These are phyloP conservation scores for Ceratocystis papillata DNA, from an alignment of 2,329 filamentous ascomycete genomes.

Conservation along the genomic window DNA sequence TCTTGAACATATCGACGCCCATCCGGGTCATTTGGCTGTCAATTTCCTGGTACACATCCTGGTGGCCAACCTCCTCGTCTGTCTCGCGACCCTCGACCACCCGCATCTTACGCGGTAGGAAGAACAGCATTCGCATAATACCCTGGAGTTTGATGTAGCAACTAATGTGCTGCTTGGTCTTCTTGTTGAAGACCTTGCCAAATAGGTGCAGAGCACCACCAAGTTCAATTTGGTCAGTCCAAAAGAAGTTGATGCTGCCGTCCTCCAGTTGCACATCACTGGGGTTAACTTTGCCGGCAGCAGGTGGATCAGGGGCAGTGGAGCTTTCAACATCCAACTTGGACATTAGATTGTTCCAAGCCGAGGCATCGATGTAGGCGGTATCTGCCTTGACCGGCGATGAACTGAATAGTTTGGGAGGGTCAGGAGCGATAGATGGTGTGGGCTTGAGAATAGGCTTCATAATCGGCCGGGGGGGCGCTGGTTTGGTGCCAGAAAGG, in stretches of 20 bases:
- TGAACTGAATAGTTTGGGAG: conserved; percentile 38
- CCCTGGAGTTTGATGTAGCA: conserved; percentile 96
- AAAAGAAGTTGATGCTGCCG: conserved; percentile 87
- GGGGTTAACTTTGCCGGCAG: conserved; percentile 66
- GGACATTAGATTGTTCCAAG: conserved; percentile 79
- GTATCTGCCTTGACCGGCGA: conserved; percentile 18
- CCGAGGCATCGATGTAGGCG: conserved; percentile 56
- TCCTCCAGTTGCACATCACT: conserved; percentile 87
- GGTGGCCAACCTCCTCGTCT: conserved; percentile 69
- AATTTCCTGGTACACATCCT: conserved; percentile 81
- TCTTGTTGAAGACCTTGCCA: conserved; percentile 89
- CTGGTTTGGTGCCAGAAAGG: conserved; percentile 61
- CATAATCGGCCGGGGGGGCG: conserved; percentile 51
- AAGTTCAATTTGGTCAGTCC: conserved; percentile 90
- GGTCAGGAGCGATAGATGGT: conserved; percentile 47
- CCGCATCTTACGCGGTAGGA: conserved; percentile 64
- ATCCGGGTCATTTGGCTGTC: conserved; percentile 78
- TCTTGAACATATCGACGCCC: conserved; percentile 81
- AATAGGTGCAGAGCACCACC: conserved; percentile 88
- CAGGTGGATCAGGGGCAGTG: conserved; percentile 41
- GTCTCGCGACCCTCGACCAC: conserved; percentile 53
- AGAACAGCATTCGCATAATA: conserved; percentile 82
- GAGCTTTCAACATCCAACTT: conserved; percentile 78
- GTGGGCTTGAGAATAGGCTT: conserved; percentile 45
- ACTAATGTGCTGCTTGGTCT: conserved; percentile 66